Evolutionary conservation across 176 grass and related monocot species (phyloP).

Genomic region (Alopecurus myosuroides): DNA sequence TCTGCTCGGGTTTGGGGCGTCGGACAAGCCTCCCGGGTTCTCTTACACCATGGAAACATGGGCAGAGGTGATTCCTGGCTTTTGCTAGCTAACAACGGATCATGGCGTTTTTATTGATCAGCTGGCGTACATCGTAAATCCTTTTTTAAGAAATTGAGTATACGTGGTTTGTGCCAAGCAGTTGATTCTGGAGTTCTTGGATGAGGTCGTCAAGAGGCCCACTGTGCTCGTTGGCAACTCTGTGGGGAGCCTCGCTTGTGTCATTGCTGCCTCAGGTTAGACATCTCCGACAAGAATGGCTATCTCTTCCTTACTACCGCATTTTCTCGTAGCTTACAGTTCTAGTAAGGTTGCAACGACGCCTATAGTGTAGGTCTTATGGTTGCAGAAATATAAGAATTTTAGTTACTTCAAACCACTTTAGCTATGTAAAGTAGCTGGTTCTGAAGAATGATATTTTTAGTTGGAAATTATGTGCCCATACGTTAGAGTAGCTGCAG

Average conservation of each 20-base stretch:
- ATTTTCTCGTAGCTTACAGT: background rate
- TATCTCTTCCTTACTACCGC: background rate
- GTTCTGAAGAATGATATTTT: background rate
- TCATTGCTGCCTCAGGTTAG: conserved; percentile 85
- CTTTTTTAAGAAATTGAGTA: background rate
- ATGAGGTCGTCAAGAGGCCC: conserved; percentile 78
- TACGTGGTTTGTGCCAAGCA: conserved; percentile 27
- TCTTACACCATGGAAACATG: conserved; percentile 92
- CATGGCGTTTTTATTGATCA: background rate
- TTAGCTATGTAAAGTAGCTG: background rate
- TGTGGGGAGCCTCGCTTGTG: conserved; percentile 91
- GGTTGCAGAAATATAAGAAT: background rate
- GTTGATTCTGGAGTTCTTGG: conserved; percentile 93
- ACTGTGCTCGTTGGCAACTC: conserved; percentile 87
- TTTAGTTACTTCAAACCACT: background rate
- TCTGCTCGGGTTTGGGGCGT: conserved; percentile 85
- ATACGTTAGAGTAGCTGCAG: background rate
- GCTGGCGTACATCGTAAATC: background rate
- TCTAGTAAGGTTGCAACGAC: background rate
- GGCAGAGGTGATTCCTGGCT: conserved; percentile 49
- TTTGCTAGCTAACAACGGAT: background rate
- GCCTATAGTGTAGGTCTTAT: background rate
- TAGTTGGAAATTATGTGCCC: background rate
- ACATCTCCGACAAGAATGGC: background rate
- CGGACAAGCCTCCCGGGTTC: conserved; percentile 77